Conservation (phyloP, 345 rosid species). For the Sonneratia alba region DNA sequence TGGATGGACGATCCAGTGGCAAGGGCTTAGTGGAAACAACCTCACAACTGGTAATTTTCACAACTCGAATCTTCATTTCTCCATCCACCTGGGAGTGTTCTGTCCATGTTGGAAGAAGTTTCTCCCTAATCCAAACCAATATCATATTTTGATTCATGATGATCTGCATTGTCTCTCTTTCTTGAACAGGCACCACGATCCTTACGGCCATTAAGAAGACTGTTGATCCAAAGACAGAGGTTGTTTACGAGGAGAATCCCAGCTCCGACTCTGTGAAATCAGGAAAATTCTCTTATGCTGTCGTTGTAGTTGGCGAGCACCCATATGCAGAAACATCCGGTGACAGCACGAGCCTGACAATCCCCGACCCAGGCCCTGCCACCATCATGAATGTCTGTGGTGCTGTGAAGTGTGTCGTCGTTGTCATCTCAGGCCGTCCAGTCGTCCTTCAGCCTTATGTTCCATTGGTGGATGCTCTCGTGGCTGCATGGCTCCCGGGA, state of each 20-base stretch:
- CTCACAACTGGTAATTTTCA: slow-evolving; percentile 22
- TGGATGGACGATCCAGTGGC: slow-evolving; percentile 63
- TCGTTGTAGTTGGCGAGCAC: slow-evolving; percentile 55
- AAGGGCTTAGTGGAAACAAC: slow-evolving; percentile 44
- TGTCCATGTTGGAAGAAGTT: background rate
- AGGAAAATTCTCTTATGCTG: slow-evolving; percentile 30
- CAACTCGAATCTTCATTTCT: background rate
- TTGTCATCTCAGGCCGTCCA: slow-evolving; percentile 65
- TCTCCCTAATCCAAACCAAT: background rate
- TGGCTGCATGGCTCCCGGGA: slow-evolving; percentile 76
- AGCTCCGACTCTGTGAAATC: slow-evolving; percentile 22
- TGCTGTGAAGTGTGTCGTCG: slow-evolving; percentile 37
- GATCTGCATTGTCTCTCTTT: background rate
- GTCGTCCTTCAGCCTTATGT: slow-evolving; percentile 47
- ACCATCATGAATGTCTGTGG: slow-evolving; percentile 42
- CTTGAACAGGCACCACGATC: slow-evolving; percentile 51
- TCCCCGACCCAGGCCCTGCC: slow-evolving; percentile 42
- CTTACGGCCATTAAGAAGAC: slow-evolving; percentile 42
- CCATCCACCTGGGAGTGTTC: background rate
- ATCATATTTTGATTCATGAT: background rate
- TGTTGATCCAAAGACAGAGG: slow-evolving; percentile 42
- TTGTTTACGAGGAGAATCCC: slow-evolving; percentile 42
- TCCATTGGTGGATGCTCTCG: slow-evolving; percentile 32
- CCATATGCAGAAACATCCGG: slow-evolving; percentile 63
- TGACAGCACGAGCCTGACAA: slow-evolving; percentile 38